phyloP scores from a whole-genome alignment of 1,284 basidiomycete species.

The Sanguinoderma infundibulare region DNA sequence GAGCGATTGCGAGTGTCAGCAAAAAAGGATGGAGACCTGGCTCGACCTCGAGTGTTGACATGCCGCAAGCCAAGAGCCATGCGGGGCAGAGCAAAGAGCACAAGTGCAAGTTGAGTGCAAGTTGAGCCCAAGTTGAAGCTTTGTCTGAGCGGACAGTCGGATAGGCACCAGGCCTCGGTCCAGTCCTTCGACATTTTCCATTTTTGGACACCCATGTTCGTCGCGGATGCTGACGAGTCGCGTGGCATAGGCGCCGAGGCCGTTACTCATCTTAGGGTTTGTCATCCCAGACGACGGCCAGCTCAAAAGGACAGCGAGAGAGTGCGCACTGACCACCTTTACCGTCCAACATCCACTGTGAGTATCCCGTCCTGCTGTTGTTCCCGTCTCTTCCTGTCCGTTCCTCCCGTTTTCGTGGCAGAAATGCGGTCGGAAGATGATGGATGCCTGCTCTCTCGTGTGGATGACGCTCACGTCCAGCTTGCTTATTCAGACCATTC shows the following conservation, averaged over 20 bases:
- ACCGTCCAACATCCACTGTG: slow-evolving; percentile 29
- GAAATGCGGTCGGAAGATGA: slow-evolving; percentile 21
- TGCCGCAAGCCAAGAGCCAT: too few species aligned
- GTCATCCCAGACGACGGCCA: slow-evolving; percentile 30
- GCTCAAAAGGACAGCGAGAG: slow-evolving; percentile 31
- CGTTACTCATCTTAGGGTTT: slow-evolving; percentile 33
- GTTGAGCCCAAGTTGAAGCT: too few species aligned
- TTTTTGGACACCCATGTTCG: background rate
- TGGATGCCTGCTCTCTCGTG: slow-evolving; percentile 30
- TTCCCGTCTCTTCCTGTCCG: slow-evolving; percentile 7
- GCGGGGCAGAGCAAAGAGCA: too few species aligned
- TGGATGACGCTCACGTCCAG: slow-evolving; percentile 35
- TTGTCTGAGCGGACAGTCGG: too few species aligned
- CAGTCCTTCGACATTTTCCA: background rate
- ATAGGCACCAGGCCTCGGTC: too few species aligned
- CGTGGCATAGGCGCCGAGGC: slow-evolving; percentile 16
- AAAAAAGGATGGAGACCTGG: too few species aligned
- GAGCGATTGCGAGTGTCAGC: too few species aligned
- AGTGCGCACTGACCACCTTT: slow-evolving; percentile 17
- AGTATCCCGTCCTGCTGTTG: slow-evolving; percentile 28
- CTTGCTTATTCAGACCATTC: slow-evolving; percentile 16
- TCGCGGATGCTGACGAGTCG: background rate
- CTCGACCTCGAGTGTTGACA: too few species aligned
- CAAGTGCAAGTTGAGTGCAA: too few species aligned
- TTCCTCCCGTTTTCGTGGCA: slow-evolving; percentile 13